Base-by-base conservation (phyloP, 768 basidiomycete genomes). In the Neoboletus subvelutipes region DNA sequence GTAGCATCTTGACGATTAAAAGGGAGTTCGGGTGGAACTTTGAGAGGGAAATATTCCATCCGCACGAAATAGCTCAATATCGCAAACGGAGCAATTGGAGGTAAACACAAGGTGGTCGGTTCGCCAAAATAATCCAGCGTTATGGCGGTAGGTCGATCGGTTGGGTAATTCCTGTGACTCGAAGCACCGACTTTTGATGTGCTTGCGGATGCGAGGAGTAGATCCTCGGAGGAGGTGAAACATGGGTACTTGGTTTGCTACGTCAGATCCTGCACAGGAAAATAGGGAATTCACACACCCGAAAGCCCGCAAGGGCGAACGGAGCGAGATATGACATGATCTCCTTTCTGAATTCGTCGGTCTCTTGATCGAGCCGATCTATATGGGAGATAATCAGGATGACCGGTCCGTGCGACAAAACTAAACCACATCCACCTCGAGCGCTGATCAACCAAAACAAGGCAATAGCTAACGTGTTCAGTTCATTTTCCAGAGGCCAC, bases 371-470 rank as follows among this genome's bases (percentile, higher is more conserved):
- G n/a, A 71, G 67, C 17, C 17, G 11, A 43, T 57, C 67, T 70
- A 24, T 15, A 22, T 15, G 22, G 1, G 48, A 40, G 8, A 49
- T 18, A n/a, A 48, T 59, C 36, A 55, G 28, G 17, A 8, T 29
- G 33, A 41, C 42, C 17, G 8, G 31, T 11, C 37, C 47, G 17
- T 34, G 15, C 28, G 24, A 28, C 12, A 22, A 50, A 26, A 24
- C 20, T 9, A 45, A 18, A 34, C 11, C 18, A 48, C 40, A 31
- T 12, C 12, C 39, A 69, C 68, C 59, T 56, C 28, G 56, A 43
- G 80, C 77, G 9, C 74, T 74, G 26, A 76, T 67, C 20, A 78
- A 62, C 83, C 83, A 84, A 45, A 79, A 73, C 18, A 83, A 66
- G 9, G 77, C 73, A 8, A 83, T 63, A 6, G 73, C 83, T 24